Percentiles rank a stretch among this genome's conserved stretches.
Conservation (phyloP, 2,329 filamentous ascomycete species). For the Fusarium sp. region DNA sequence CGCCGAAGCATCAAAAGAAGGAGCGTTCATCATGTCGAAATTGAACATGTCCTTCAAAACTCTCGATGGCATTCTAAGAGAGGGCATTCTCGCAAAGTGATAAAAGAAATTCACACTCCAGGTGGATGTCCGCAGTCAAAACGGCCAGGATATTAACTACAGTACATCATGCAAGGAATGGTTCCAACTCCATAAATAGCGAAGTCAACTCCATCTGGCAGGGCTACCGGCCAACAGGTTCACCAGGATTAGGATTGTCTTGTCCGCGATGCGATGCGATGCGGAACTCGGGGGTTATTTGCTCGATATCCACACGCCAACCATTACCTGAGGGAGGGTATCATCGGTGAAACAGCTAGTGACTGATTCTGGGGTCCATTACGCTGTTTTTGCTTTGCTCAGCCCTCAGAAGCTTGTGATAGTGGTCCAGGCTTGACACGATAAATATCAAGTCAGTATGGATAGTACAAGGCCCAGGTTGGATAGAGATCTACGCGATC, state of each 20-base stretch:
- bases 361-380: background rate
- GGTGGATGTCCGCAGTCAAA: background rate
- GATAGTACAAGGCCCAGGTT: background rate
- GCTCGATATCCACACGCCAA: background rate
- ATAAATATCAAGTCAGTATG: background rate
- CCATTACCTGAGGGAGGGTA: background rate
- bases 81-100: background rate
- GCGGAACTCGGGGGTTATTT: no score
- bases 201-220: background rate
- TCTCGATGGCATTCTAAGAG: slow-evolving; percentile 3
- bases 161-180: slow-evolving; percentile 16
- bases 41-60: slow-evolving; percentile 13
- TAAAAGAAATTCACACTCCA: background rate
- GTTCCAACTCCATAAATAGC: background rate
- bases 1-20: background rate
- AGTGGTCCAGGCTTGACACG: background rate
- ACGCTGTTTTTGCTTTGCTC: background rate
- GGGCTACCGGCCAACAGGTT: background rate
- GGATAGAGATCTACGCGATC: background rate
- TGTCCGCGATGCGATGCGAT: no score
- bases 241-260: background rate
- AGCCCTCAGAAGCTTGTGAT: background rate
- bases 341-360: background rate
- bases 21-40: slow-evolving; percentile 6
- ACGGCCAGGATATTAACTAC: background rate